Base-by-base conservation (phyloP, 1,284 basidiomycete genomes). In the Trichosporon sp. region DNA sequence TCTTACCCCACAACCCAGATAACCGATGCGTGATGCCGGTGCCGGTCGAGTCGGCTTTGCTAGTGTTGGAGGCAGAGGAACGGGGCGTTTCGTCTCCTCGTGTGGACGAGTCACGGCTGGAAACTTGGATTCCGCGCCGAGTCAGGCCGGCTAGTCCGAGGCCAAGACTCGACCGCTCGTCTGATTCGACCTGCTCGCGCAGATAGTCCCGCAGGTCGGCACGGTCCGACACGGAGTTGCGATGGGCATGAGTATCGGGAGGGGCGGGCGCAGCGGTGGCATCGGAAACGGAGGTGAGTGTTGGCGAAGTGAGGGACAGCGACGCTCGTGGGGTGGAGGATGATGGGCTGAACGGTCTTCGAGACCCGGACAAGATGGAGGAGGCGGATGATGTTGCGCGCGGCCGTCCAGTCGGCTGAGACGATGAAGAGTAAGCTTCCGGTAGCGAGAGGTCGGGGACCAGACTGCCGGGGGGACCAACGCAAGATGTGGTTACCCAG, bases 151-250 rank as follows among this genome's bases (percentile, higher is more conserved):
- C 76, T 4, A 81, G 74, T 1, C 78, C 78, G 1, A 77, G 68
- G 3, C 78, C 77, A 4, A 81, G 72, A n/a, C 69, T 68, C 10
- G 69, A 59, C 6, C 71, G 70, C 12, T 75, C 71, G 59, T 72
- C 69, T 67, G 61, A 35, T 54, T 69, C 70, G 16, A 70, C 66
- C 63, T 80, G 78, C 65, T 81, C 78, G 16, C 77, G 72, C 2
- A 83, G 72, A 10, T 78, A 75, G n/a, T 80, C 80, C 14, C 76
- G 71, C 8, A 82, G 75, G 4, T 81, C 79, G 3, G 70, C 43
- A 2, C 75, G 68, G 11, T 71, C 71, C 11, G 73, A 67, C 4
- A 68, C 26, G 14, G 70, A 73, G 14, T 21, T 59, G 4, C 73
- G 72, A 37, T 75, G 75, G 0, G 69, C 54, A 70, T 76, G 75